Percentiles rank a stretch among this genome's conserved stretches.
These are phyloP conservation scores for Shiraia sp. DNA, from an alignment of 2,329 filamentous ascomycete species.

Conservation along the genomic window DNA sequence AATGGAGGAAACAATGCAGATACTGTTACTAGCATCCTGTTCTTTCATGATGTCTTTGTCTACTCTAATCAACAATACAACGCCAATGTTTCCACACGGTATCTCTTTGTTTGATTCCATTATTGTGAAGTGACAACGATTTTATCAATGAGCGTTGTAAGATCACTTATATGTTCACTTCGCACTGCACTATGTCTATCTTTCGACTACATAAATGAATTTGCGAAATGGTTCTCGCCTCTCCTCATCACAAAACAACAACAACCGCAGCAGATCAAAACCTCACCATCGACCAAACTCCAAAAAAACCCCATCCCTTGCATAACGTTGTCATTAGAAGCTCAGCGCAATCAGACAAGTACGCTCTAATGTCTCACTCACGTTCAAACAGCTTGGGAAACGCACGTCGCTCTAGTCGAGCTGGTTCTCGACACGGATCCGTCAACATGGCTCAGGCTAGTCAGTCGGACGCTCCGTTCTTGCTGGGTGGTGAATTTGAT, in stretches of 20 bases:
- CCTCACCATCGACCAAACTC: background rate
- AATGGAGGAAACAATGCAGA: slow-evolving; percentile 17
- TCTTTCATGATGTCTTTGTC: slow-evolving; percentile 19
- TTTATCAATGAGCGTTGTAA: slow-evolving; percentile 22
- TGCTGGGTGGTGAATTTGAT: no score
- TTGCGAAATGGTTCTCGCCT: slow-evolving; percentile 6
- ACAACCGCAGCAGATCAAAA: background rate
- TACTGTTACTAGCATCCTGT: slow-evolving; percentile 1
- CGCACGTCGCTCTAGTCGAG: slow-evolving; percentile 3
- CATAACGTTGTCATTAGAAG: background rate
- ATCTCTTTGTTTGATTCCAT: slow-evolving; percentile 12
- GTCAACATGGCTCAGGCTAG: slow-evolving; percentile 8
- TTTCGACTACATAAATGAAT: slow-evolving; percentile 3
- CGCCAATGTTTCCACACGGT: slow-evolving; percentile 12
- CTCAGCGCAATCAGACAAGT: slow-evolving; percentile 1
- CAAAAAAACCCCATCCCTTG: background rate
- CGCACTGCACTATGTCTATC: slow-evolving; percentile 6
- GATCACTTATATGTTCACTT: slow-evolving; percentile 19
- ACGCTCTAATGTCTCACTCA: slow-evolving; percentile 3
- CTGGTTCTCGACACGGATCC: slow-evolving; percentile 5
- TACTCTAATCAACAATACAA: slow-evolving; percentile 14
- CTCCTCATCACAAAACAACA: slow-evolving; percentile 1
- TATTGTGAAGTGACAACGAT: no score
- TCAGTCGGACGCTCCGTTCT: no score
- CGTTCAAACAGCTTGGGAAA: slow-evolving; percentile 1